Evolutionary conservation across 305 asterid genomes (phyloP), one percentile per base, ranked within the genome.

Genomic region (Fraxinus paxiana): DNA sequence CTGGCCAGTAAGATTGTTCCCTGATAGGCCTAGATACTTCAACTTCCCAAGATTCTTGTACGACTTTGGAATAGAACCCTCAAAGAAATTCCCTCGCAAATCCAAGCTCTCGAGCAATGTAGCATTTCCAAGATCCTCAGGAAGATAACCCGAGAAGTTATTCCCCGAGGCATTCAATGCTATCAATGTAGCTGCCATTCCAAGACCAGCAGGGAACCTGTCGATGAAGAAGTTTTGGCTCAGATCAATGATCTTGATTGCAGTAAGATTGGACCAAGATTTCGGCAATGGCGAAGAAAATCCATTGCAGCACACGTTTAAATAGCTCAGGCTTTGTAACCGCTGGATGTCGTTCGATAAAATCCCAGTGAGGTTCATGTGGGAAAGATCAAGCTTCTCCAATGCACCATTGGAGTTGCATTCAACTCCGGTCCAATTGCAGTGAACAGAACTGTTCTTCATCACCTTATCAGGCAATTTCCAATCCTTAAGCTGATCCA

Each of bases 11-110:
- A 95, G 89, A 75, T 89, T 95, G 73, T 95, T 93, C 75, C 98
- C 98, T 0, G 98, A 95, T n/a, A 95, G 93, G 13, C 98, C 97
- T 56, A 95, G 93, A 86, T 86, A 95, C 89, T 72, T 93, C 85
- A 95, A 33, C n/a, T 81, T 89, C 78, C 54, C 82, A 87, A 95
- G 77, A 63, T 82, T 90, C 91, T 26, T 85, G 88, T 87, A 95
- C 54, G 63, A 83, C 56, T 34, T 86, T 0, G 98, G 98, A 83
- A 95, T 88, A 1, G 94, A 79, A 12, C 95, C 97, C 76, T 89
- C 88, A 17, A 95, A 93, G 85, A 89, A 93, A 80, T 95, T 95
- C 71, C 98, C 98, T 41, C 98, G 83, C 5, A 95, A 86, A 88
- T 95, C 98, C 63, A 95, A 84, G 79, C 77, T 90, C 84, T 92